phyloP scores from a whole-genome alignment of 2,329 filamentous ascomycete species.

The Chaetothyriales sp. region DNA sequence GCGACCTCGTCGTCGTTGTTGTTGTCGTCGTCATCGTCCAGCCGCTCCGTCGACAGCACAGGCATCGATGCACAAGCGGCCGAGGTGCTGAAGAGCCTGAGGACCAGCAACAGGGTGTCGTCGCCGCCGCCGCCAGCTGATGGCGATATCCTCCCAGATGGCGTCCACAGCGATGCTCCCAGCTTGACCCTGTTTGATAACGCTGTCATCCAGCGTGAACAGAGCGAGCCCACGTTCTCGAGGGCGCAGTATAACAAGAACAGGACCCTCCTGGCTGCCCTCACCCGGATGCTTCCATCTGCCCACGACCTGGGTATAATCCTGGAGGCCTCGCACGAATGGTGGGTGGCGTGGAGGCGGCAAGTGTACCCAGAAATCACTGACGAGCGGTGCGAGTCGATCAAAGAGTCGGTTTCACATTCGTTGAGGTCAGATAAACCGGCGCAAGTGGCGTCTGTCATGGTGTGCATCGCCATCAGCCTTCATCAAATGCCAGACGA shows the following conservation, averaged over 20 bases:
- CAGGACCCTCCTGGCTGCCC: constrained; percentile 15
- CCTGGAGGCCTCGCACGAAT: constrained; percentile 19
- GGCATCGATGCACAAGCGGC: constrained; percentile 17
- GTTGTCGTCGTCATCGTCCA: not conserved
- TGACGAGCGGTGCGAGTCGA: constrained; percentile 15
- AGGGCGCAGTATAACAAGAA: constrained; percentile 18
- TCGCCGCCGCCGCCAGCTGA: constrained; percentile 1
- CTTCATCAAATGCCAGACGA: constrained; percentile 27
- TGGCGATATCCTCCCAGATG: constrained; percentile 14
- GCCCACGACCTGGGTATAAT: constrained; percentile 21
- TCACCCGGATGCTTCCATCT: constrained; percentile 24
- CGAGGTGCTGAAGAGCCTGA: constrained; percentile 17
- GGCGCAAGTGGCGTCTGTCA: constrained; percentile 26
- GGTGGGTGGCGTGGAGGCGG: constrained; percentile 23
- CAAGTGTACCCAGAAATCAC: constrained; percentile 23
- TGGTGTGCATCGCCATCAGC: constrained; percentile 31
- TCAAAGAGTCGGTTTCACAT: constrained; percentile 25
- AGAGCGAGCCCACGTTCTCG: constrained; percentile 18
- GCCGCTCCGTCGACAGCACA: constrained; percentile 4
- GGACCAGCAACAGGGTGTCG: constrained; percentile 9
- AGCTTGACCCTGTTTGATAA: constrained; percentile 27
- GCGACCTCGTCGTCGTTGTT: not conserved
- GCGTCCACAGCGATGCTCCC: constrained; percentile 23
- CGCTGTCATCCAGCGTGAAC: constrained; percentile 22
- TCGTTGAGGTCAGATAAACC: constrained; percentile 23